Percentiles rank a stretch among this genome's conserved stretches.
Conservation (phyloP, 805 yeast species). For the Myxozyma udenii region DNA sequence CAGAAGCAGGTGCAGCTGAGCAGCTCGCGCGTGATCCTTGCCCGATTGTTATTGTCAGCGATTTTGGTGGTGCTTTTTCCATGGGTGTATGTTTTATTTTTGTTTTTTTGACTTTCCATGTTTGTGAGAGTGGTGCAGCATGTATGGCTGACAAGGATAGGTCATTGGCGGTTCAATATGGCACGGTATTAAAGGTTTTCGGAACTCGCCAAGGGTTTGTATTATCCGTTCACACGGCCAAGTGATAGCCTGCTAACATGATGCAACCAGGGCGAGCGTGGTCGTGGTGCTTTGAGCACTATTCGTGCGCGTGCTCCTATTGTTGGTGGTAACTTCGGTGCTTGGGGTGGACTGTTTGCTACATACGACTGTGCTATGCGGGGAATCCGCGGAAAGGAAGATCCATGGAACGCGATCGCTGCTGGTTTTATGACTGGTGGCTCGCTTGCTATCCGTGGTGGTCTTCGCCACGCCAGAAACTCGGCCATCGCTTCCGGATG, state of each 20-base stretch:
- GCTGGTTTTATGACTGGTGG: conserved; percentile 99
- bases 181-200: conserved; percentile 98
- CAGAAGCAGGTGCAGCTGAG: too few relatives aligned
- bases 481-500: conserved; percentile 97
- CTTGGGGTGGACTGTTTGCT: conserved; percentile 98
- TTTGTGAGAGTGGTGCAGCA: neutral
- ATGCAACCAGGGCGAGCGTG: conserved; percentile 72
- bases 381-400: conserved; percentile 95
- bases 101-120: neutral
- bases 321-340: conserved; percentile 98
- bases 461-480: conserved; percentile 94
- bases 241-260: neutral
- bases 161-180: conserved; percentile 94
- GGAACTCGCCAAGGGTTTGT: conserved; percentile 74
- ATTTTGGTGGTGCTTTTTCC: conserved; percentile 98
- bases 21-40: conserved; percentile 95
- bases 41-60: conserved; percentile 91
- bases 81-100: conserved; percentile 68
- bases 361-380: conserved; percentile 94
- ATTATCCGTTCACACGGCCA: neutral
- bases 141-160: conserved; percentile 29
- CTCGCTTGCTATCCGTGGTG: conserved; percentile 96
- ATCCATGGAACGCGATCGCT: conserved; percentile 95
- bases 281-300: conserved; percentile 83
- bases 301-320: conserved; percentile 97